Conservation (phyloP, 192 early-diverging fungal genomes). For the Entophlyctis helioformis region DNA sequence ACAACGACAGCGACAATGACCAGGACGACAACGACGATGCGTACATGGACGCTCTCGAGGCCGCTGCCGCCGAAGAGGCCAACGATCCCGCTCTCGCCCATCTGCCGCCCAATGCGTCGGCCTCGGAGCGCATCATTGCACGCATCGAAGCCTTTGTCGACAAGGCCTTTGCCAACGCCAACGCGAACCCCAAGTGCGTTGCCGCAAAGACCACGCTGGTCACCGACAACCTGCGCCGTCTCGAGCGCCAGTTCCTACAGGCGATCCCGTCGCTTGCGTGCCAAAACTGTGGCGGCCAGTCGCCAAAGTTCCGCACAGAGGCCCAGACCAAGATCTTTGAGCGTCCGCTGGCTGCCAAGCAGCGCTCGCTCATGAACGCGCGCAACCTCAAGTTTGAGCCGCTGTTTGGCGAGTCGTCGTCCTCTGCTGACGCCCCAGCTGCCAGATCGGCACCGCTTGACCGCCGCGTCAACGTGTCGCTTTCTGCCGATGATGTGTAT, state of each 20-base stretch:
- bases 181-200: constrained; percentile 4
- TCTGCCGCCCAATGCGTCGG: background rate
- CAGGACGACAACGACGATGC: constrained; percentile 31
- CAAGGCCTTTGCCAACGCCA: constrained; percentile 16
- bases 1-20: constrained; percentile 24
- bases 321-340: constrained; percentile 78
- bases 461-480: constrained; percentile 6
- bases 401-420: constrained; percentile 5
- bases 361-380: constrained; percentile 42
- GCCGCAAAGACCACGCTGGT: constrained; percentile 25
- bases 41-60: constrained; percentile 26
- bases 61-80: constrained; percentile 36
- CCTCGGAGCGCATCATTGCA: constrained; percentile 44
- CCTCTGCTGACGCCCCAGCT: background rate
- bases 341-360: constrained; percentile 55
- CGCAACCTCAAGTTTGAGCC: constrained; percentile 35
- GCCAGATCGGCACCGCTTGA: too few relatives aligned
- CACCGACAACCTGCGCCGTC: constrained; percentile 27
- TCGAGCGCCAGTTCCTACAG: constrained; percentile 35
- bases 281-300: constrained; percentile 29
- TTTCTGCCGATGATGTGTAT: constrained; percentile 9
- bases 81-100: constrained; percentile 15
- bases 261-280: constrained; percentile 25
- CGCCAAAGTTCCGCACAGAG: constrained; percentile 70
- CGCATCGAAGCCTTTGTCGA: constrained; percentile 45